Percentiles rank a stretch among this genome's conserved stretches.
Conservation (phyloP, 805 yeast species). For the Dipodascus geniculatus region DNA sequence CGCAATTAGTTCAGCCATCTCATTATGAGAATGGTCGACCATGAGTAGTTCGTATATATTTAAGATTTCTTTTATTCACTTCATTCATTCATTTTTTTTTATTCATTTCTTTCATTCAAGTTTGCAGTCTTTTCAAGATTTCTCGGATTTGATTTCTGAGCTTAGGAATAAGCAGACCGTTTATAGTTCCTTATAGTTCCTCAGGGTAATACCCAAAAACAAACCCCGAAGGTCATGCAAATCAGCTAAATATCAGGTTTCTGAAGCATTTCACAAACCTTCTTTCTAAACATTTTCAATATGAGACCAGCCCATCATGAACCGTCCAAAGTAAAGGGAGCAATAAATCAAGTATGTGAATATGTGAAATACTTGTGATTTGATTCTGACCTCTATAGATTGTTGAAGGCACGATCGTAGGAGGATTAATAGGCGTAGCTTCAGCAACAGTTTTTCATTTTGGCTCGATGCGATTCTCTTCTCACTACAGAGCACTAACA, state of each 20-base stretch:
- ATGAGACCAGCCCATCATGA: slow-evolving; percentile 19
- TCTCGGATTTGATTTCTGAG: too few species aligned
- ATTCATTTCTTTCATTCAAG: too few species aligned
- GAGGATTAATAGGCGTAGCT: slow-evolving; percentile 14
- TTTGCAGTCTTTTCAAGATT: too few species aligned
- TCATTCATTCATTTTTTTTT: too few species aligned
- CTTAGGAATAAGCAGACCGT: too few species aligned
- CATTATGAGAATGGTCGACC: not conserved
- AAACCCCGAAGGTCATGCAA: too few species aligned
- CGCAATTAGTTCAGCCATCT: not conserved
- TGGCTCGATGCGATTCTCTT: slow-evolving; percentile 12
- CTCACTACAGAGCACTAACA: slow-evolving; percentile 12
- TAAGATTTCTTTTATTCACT: too few species aligned
- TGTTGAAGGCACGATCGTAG: slow-evolving; percentile 10
- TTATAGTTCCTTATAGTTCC: too few species aligned
- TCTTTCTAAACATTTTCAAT: not conserved
- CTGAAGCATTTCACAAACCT: not conserved
- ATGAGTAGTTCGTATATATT: too few species aligned
- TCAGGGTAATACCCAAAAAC: too few species aligned
- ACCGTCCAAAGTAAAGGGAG: slow-evolving; percentile 15
- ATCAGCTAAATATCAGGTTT: too few species aligned
- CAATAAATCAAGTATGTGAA: slow-evolving; percentile 14
- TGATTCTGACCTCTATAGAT: slow-evolving; percentile 9
- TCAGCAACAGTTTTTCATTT: slow-evolving; percentile 11
- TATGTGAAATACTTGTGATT: not conserved